These are phyloP conservation scores for Claviceps sp. DNA, from an alignment of 2,329 filamentous ascomycete genomes.

Conservation along the genomic window DNA sequence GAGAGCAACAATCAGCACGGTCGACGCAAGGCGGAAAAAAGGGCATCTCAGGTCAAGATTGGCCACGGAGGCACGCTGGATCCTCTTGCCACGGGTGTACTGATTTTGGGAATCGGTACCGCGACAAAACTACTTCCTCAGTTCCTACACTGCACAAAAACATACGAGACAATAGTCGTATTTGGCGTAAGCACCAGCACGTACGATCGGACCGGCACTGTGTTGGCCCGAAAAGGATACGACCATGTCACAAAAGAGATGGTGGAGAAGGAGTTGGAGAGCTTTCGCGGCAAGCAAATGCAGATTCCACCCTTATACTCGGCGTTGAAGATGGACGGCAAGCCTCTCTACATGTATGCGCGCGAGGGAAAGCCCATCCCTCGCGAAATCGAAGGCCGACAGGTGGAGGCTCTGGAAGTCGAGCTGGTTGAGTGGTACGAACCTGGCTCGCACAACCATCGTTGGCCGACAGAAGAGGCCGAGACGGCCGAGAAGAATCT, in stretches of 20 bases:
- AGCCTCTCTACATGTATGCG: slow-evolving; percentile 92
- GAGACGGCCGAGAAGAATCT: slow-evolving; percentile 61
- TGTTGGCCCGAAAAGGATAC: slow-evolving; percentile 62
- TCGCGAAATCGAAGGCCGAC: slow-evolving; percentile 65
- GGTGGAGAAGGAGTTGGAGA: slow-evolving; percentile 62
- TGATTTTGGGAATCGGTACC: slow-evolving; percentile 75
- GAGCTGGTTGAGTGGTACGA: slow-evolving; percentile 78
- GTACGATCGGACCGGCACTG: slow-evolving; percentile 76
- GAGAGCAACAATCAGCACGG: slow-evolving; percentile 47
- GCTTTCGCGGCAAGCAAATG: slow-evolving; percentile 71
- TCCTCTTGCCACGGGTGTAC: slow-evolving; percentile 81
- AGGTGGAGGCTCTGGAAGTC: slow-evolving; percentile 64
- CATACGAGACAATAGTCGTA: slow-evolving; percentile 77
- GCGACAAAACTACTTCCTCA: slow-evolving; percentile 71
- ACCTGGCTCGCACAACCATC: slow-evolving; percentile 64
- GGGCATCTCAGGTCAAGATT: slow-evolving; percentile 67
- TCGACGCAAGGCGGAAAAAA: slow-evolving; percentile 43
- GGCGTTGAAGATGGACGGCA: slow-evolving; percentile 83
- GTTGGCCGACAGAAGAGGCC: slow-evolving; percentile 71
- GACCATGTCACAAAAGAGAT: slow-evolving; percentile 66
- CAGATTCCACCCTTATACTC: slow-evolving; percentile 91
- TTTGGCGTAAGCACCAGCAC: slow-evolving; percentile 90
- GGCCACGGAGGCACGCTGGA: slow-evolving; percentile 94
- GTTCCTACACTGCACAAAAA: slow-evolving; percentile 84
- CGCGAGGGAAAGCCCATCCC: slow-evolving; percentile 79